Base-by-base conservation (phyloP, 805 yeast species). In the Ogataea zsoltii region DNA sequence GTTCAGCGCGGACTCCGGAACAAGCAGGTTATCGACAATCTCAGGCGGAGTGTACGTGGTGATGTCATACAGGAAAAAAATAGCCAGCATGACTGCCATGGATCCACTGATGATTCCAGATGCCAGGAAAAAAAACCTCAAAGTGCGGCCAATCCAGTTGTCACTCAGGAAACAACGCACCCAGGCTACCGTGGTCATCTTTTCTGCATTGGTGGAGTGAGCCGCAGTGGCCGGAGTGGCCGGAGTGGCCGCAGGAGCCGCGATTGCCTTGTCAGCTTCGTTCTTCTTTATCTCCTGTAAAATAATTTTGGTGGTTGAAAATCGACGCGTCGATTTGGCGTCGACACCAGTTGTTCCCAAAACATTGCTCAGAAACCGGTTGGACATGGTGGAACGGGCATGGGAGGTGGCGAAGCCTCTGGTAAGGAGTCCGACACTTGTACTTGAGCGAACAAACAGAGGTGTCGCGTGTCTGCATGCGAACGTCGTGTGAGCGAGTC, bases 61-160 rank as follows among this genome's bases (percentile, higher is more conserved):
- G 19, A 82, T 71, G 65, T 83, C 89, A 54, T 83, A 83, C 40
- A 80, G 56, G 63, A 83, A 82, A 65, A 83, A 79, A 1, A 71
- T 77, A 3, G 68, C 64, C 14, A 83, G 38, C 1, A 75, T 59
- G 3, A 67, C 50, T 4, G 67, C 62, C 23, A 77, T 53, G 1
- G 79, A 65, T 0, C 76, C 66, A 15, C 75, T 69, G 9, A 78
- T 63, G 13, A 71, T 50, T 34, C 82, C 81, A 18, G 70, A 56
- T 6, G 71, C 60, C 9, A 71, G 33, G 16, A 74, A 53, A 1
- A 73, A 56, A 41, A 57, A 58, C 38, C 62, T 69, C 15, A 70
- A 12, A 12, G 66, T 25, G 26, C 63, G 65, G 4, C 73, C 74
- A 4, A 70, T 28, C 3, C 56, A 38, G 23, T 61, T 53, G 28